Percentiles rank a stretch among this genome's conserved stretches.
Evolutionary conservation across 2,329 filamentous ascomycete genomes (phyloP).

Genomic region (Colletotrichum musicola): DNA sequence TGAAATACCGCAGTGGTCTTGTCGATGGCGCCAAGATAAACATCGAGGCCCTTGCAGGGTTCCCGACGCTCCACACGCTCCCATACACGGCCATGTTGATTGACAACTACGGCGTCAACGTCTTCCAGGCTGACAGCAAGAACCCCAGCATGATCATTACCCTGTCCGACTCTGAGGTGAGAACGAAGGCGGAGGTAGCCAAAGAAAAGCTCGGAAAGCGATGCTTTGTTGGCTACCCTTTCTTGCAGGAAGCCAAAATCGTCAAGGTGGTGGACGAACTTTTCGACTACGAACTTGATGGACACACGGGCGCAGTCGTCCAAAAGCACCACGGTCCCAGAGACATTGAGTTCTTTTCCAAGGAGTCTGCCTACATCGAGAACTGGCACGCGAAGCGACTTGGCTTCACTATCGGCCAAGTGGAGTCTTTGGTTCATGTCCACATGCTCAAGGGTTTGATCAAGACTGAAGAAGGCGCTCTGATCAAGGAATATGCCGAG

Average conservation of each 20-base stretch:
- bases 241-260: conserved; percentile 93
- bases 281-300: conserved; percentile 84
- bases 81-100: conserved; percentile 82
- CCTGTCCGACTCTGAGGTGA: conserved; percentile 78
- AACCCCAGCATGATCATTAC: conserved; percentile 98
- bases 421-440: conserved; percentile 91
- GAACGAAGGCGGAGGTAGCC: conserved; percentile 78
- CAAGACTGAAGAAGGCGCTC: conserved; percentile 91
- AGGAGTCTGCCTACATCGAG: conserved; percentile 86
- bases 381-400: conserved; percentile 90
- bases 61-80: conserved; percentile 89
- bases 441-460: conserved; percentile 92
- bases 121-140: conserved; percentile 95
- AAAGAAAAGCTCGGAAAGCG: conserved; percentile 85
- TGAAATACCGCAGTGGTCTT: conserved; percentile 86
- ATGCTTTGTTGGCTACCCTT: conserved; percentile 94
- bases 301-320: conserved; percentile 73
- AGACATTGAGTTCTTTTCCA: conserved; percentile 86
- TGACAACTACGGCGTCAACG: conserved; percentile 85
- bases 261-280: conserved; percentile 91
- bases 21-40: conserved; percentile 88
- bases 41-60: conserved; percentile 87
- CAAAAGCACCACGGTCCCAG: conserved; percentile 78
- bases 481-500: conserved; percentile 91
- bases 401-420: conserved; percentile 85